These are phyloP conservation scores for Colletotrichum sp. DNA, from an alignment of 2,329 filamentous ascomycete species.

Conservation along the genomic window DNA sequence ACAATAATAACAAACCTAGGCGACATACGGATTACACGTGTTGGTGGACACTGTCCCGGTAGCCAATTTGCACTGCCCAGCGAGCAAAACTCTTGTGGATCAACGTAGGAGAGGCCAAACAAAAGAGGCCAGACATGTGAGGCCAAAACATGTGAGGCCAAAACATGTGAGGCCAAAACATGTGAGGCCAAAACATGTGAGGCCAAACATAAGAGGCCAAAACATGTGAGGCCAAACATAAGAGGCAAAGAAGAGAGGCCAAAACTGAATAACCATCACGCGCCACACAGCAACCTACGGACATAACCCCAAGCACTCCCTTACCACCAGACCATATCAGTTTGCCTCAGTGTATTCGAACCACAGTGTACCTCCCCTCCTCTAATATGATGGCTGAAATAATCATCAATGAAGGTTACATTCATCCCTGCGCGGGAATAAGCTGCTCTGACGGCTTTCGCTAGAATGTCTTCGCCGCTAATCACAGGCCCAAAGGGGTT, in stretches of 20 bases:
- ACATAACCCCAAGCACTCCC: not conserved
- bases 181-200: too few species aligned
- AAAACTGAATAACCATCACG: not conserved
- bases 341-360: not conserved
- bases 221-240: too few species aligned
- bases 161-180: not conserved
- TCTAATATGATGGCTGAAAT: not conserved
- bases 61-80: too few species aligned
- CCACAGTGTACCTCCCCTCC: not conserved
- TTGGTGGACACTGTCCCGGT: too few species aligned
- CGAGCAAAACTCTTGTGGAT: too few species aligned
- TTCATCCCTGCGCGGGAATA: not conserved
- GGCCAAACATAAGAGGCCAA: not conserved
- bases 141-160: too few species aligned
- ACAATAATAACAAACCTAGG: too few species aligned
- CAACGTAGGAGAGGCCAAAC: too few species aligned
- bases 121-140: too few species aligned
- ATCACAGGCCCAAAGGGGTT: not conserved
- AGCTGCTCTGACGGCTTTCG: not conserved
- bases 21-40: too few species aligned
- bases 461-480: not conserved
- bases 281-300: not conserved
- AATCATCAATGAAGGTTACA: not conserved
- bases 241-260: not conserved
- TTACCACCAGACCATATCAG: not conserved